These are phyloP conservation scores for Chrysanthemum makinoi DNA, from an alignment of 129 eudicot species.

Conservation along the genomic window DNA sequence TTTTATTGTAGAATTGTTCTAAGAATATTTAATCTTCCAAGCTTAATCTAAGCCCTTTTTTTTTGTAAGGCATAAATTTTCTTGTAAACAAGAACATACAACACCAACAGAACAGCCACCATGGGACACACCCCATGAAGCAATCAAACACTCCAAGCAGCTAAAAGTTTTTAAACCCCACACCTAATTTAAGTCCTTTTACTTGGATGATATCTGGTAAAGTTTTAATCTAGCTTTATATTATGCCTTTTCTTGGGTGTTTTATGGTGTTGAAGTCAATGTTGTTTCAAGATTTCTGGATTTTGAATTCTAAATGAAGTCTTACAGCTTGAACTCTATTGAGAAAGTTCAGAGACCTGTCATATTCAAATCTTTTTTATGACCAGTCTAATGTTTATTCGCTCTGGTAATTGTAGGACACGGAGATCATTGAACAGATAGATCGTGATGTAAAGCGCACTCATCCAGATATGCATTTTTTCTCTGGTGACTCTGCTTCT, in stretches of 20 bases:
- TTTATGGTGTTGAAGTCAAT: background rate
- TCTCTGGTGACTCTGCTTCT: constrained; percentile 77
- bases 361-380: background rate
- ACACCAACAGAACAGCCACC: too few relatives aligned
- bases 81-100: too few relatives aligned
- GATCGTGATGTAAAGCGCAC: constrained; percentile 97
- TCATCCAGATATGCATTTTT: constrained; percentile 95
- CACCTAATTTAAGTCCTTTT: too few relatives aligned
- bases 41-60: too few relatives aligned
- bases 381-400: constrained; percentile 7
- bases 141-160: too few relatives aligned
- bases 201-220: too few relatives aligned
- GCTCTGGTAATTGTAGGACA: constrained; percentile 50
- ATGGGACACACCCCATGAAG: too few relatives aligned
- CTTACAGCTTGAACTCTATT: background rate
- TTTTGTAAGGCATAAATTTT: too few relatives aligned
- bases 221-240: too few relatives aligned
- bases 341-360: background rate
- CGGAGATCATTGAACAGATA: constrained; percentile 96
- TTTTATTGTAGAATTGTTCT: too few relatives aligned
- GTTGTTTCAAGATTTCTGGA: background rate
- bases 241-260: background rate
- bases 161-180: too few relatives aligned
- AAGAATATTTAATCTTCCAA: too few relatives aligned
- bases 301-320: background rate